These are phyloP conservation scores for Penicillium sp. DNA, from an alignment of 2,329 filamentous ascomycete species.

Conservation along the genomic window DNA sequence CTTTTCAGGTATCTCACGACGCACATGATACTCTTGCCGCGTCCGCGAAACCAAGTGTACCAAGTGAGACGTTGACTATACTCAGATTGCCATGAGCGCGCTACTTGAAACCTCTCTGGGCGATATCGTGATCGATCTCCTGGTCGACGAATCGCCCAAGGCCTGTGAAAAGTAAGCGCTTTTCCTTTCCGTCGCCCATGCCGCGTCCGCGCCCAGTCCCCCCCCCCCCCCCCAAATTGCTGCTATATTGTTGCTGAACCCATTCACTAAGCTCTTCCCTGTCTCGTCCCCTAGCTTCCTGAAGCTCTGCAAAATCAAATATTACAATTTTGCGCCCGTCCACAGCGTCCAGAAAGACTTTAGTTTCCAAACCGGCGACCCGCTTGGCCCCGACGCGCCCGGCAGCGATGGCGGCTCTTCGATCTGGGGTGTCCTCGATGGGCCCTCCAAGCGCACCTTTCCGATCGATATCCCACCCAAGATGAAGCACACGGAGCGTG, in stretches of 20 bases:
- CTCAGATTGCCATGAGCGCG: slow-evolving; percentile 64
- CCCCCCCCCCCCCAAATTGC: slow-evolving; percentile 1
- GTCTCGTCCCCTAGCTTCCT: slow-evolving; percentile 62
- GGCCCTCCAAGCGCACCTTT: slow-evolving; percentile 67
- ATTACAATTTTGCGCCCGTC: slow-evolving; percentile 94
- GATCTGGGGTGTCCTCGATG: slow-evolving; percentile 79
- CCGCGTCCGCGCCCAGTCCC: neutral
- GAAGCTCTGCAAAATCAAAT: slow-evolving; percentile 98
- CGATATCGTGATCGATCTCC: slow-evolving; percentile 89
- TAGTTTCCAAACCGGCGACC: slow-evolving; percentile 93
- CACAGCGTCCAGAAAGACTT: slow-evolving; percentile 92
- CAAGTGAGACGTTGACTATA: too few species aligned
- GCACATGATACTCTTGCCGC: too few species aligned
- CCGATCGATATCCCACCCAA: slow-evolving; percentile 78
- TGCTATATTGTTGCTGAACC: slow-evolving; percentile 45
- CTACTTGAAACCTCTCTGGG: slow-evolving; percentile 87
- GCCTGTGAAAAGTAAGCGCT: slow-evolving; percentile 84
- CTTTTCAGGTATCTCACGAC: too few species aligned
- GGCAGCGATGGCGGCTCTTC: slow-evolving; percentile 89
- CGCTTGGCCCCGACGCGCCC: slow-evolving; percentile 74
- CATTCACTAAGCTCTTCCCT: slow-evolving; percentile 47
- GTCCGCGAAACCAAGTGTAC: too few species aligned
- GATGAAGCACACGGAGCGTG: slow-evolving; percentile 79
- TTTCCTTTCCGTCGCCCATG: neutral
- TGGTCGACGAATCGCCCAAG: slow-evolving; percentile 82